Base-by-base conservation (phyloP, 768 basidiomycete genomes). In the Phaffia australis region DNA sequence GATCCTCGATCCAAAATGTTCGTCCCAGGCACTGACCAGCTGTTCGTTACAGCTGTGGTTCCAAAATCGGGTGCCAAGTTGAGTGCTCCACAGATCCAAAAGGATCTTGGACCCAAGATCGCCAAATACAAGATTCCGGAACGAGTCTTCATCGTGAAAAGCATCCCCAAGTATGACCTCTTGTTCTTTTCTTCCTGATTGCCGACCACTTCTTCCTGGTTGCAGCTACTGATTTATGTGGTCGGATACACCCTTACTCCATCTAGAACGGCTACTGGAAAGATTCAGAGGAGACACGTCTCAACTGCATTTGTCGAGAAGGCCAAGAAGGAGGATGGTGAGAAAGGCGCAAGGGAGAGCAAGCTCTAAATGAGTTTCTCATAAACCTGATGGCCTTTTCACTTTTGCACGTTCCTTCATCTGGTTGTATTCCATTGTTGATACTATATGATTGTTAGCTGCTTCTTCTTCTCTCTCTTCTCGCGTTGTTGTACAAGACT, bases 201-300 rank as follows among this genome's bases (percentile, higher is more conserved):
- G 14, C 52, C 30, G 35, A 11, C 35, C 11, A 42, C 35, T 42
- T 42, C 11, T 42, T 4, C n/a, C 4, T 11, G 35, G 11, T 42
- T 42, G 35, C 35, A 11, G 11, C 6, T 42, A 11, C 35, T 42
- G 11, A 42, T 42, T 5, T 42, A 11, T 42, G 35, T 42, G 35
- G n/a, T 42, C 35, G 35, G 35, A 42, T 42, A 11, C 4, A 42
- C 11, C 11, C 11, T 4, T 42, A 11, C 4, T 42, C 11, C 35
- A 42, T 42, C 11, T 11, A 64, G 63, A 59, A 70, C 70, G n/a
- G 71, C 71, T 23, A 72, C 71, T 3, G 71, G 71, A 56, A 72
- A 72, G 65, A 70, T 72, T 46, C 70, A 71, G 60, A 65, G 71
- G 29, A 66, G 68, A 64, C 68, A 70, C 49, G 65, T 72, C 48